Conservation (phyloP, 1,284 basidiomycete species). For the Phylloboletellus chloephorus region DNA sequence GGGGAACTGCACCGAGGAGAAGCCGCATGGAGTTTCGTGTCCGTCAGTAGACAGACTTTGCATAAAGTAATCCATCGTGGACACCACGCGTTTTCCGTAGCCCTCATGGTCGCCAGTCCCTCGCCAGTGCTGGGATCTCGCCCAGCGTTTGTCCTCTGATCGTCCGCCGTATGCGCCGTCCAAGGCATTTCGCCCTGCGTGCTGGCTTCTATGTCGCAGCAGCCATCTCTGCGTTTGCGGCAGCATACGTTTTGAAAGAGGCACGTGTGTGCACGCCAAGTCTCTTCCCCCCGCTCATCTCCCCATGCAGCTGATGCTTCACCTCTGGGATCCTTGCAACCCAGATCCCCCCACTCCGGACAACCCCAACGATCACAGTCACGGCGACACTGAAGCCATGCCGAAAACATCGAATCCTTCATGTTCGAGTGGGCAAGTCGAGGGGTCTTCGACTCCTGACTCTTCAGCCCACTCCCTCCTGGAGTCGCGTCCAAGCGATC, state of each 20-base stretch:
- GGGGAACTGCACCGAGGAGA: no score
- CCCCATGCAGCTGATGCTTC: slow-evolving; percentile 6
- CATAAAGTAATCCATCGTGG: not conserved
- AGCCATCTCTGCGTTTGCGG: slow-evolving; percentile 17
- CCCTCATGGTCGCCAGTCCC: not conserved
- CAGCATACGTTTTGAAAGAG: slow-evolving; percentile 20
- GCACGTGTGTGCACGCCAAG: slow-evolving; percentile 3
- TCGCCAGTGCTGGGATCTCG: no score
- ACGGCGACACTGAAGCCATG: no score
- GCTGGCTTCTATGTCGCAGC: slow-evolving; percentile 12
- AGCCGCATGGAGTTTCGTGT: no score
- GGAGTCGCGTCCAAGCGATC: not conserved
- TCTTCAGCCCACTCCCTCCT: not conserved
- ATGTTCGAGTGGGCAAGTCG: no score
- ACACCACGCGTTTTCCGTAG: not conserved
- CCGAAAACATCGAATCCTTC: no score
- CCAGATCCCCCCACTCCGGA: not conserved
- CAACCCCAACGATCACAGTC: slow-evolving; percentile 1
- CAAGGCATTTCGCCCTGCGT: slow-evolving; percentile 12
- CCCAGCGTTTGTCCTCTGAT: no score
- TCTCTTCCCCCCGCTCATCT: not conserved
- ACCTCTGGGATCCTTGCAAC: not conserved
- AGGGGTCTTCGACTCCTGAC: not conserved
- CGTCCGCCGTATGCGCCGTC: slow-evolving; percentile 13
- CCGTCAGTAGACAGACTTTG: no score